A percentile compares a stretch with the other conserved stretches of the same genome.
These are phyloP conservation scores for Colletotrichum orchidophilum DNA, from an alignment of 2,329 filamentous ascomycete species.

Conservation along the genomic window DNA sequence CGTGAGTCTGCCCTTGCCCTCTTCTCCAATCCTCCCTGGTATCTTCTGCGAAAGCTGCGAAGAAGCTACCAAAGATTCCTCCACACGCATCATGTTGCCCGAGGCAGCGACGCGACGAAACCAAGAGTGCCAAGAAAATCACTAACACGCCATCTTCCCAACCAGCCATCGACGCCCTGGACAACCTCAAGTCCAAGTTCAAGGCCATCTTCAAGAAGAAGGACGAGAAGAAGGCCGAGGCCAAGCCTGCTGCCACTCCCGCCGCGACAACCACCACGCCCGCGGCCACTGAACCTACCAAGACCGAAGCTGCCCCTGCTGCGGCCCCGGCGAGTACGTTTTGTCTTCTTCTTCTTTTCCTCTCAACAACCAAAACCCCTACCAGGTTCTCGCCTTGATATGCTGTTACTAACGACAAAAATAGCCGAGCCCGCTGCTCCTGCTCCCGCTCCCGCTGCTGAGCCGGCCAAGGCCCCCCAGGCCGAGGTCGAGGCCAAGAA, in stretches of 20 bases:
- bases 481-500: constrained; percentile 21
- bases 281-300: constrained; percentile 41
- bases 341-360: background rate
- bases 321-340: constrained; percentile 30
- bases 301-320: constrained; percentile 37
- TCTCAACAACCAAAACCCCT: background rate
- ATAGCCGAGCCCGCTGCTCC: constrained; percentile 32
- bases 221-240: constrained; percentile 47
- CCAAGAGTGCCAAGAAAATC: constrained; percentile 14
- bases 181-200: constrained; percentile 66
- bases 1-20: constrained; percentile 50
- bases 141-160: constrained; percentile 25
- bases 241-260: constrained; percentile 36
- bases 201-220: constrained; percentile 63
- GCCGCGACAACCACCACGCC: constrained; percentile 37
- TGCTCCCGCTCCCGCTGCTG: constrained; percentile 29
- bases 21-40: background rate
- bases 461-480: constrained; percentile 32
- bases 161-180: constrained; percentile 59
- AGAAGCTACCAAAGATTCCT: too few relatives aligned
- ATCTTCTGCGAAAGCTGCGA: background rate
- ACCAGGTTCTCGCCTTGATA: background rate
- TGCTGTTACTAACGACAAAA: background rate
- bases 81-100: background rate
- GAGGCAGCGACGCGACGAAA: background rate